Percentiles rank a stretch among this genome's conserved stretches.
phyloP scores from a whole-genome alignment of 164 flowering plant genomes.

The Umbilicus rupestris region DNA sequence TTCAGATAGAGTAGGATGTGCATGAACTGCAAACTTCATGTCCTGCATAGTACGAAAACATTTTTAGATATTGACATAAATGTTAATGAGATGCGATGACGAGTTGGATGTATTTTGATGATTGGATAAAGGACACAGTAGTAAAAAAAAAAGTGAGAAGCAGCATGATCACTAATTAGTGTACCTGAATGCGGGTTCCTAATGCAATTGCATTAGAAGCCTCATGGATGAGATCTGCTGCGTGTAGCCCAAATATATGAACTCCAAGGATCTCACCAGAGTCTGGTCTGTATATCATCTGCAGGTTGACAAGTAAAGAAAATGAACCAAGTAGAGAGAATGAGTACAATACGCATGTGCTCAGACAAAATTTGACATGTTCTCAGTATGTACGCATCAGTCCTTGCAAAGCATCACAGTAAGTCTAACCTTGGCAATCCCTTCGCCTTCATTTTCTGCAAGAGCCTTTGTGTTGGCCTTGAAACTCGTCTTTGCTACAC shows the following conservation, averaged over 20 bases:
- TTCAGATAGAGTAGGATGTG: conserved; percentile 97
- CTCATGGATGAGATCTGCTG: conserved; percentile 99
- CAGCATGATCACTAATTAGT: background rate
- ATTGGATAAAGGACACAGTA: too few species aligned
- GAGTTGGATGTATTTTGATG: background rate
- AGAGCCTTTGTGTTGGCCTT: conserved; percentile 87
- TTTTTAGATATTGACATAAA: too few species aligned
- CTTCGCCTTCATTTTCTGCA: conserved; percentile 96
- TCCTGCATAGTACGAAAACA: conserved; percentile 40
- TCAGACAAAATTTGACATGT: too few species aligned
- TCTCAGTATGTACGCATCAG: too few species aligned
- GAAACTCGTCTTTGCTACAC: conserved; percentile 78
- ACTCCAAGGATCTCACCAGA: conserved; percentile 96
- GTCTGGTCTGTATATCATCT: conserved; percentile 97
- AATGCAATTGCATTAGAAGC: conserved; percentile 96
- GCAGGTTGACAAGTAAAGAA: conserved; percentile 17
- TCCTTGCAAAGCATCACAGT: background rate
- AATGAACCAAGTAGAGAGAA: background rate
- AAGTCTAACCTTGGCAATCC: conserved; percentile 79
- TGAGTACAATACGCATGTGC: too few species aligned
- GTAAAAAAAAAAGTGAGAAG: background rate
- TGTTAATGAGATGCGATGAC: background rate
- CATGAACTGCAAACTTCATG: conserved; percentile 81
- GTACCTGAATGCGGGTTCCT: conserved; percentile 70
- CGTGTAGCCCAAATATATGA: conserved; percentile 94